Conservation (phyloP, 345 rosid species). For the Aquilaria sinensis region DNA sequence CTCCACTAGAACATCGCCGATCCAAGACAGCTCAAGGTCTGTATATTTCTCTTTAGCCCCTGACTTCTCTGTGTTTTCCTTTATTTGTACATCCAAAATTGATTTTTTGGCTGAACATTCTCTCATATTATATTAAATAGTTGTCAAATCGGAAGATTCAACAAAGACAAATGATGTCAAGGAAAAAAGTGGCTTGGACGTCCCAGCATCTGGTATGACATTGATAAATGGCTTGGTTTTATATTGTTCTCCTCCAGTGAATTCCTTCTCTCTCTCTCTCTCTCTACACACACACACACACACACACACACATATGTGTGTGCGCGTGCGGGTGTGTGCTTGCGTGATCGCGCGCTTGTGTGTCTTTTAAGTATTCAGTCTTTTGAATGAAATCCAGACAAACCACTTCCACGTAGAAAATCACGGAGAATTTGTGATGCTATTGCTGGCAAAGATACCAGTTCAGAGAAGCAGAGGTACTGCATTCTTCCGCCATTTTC, state of each 20-base stretch:
- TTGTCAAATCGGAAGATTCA: slow-evolving; percentile 29
- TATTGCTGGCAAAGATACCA: slow-evolving; percentile 57
- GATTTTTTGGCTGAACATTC: not conserved
- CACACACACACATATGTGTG: no score
- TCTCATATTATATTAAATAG: not conserved
- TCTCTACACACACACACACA: no score
- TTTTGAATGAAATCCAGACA: slow-evolving; percentile 29
- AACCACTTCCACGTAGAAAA: slow-evolving; percentile 41
- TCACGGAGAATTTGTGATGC: slow-evolving; percentile 33
- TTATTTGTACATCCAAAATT: not conserved
- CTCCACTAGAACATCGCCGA: slow-evolving; percentile 67
- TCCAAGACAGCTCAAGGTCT: slow-evolving; percentile 54
- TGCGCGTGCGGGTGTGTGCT: no score
- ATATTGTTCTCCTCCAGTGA: no score
- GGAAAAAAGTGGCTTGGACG: slow-evolving; percentile 22
- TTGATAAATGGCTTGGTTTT: no score
- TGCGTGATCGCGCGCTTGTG: no score
- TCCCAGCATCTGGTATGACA: slow-evolving; percentile 22
- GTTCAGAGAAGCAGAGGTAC: slow-evolving; percentile 91
- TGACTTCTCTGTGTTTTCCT: not conserved
- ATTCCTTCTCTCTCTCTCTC: no score
- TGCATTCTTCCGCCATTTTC: slow-evolving; percentile 7
- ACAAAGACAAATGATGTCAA: slow-evolving; percentile 23
- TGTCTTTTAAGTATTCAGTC: slow-evolving; percentile 16
- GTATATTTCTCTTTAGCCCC: slow-evolving; percentile 9